Conservation (phyloP, 768 basidiomycete genomes). For the Psilocybe cubensis region DNA sequence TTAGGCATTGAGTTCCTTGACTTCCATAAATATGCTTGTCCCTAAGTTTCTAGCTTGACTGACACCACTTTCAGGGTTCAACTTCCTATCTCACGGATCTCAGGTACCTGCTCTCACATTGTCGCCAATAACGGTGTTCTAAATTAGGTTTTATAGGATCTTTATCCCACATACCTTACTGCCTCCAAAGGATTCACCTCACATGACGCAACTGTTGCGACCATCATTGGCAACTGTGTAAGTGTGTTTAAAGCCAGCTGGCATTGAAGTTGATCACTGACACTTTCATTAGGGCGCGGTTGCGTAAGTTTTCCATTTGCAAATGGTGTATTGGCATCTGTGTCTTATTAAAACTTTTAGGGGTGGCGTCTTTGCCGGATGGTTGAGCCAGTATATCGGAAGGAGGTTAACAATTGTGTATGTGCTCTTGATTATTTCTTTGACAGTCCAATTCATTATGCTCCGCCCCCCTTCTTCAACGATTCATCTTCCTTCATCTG, state of each 20-base stretch:
- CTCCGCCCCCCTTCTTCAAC: neutral
- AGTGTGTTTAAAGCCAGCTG: conserved; percentile 17
- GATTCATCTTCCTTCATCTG: neutral
- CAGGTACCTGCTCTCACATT: conserved; percentile 38
- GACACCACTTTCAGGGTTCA: conserved; percentile 53
- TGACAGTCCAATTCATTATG: neutral
- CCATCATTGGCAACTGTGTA: conserved; percentile 79
- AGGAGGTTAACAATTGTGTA: conserved; percentile 82
- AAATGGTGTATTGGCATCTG: neutral
- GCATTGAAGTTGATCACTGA: neutral
- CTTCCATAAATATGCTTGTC: neutral
- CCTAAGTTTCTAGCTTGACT: neutral
- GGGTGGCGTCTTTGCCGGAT: conserved; percentile 77
- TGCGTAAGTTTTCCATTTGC: conserved; percentile 23
- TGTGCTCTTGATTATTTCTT: conserved; percentile 12
- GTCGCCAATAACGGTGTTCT: neutral
- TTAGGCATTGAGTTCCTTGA: neutral
- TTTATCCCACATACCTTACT: conserved; percentile 81
- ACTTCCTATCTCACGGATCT: conserved; percentile 78
- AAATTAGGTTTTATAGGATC: conserved; percentile 42
- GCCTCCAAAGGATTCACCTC: conserved; percentile 61
- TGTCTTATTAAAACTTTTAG: conserved; percentile 26
- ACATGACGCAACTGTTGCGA: conserved; percentile 68
- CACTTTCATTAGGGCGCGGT: conserved; percentile 38
- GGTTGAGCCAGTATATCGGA: conserved; percentile 74